phyloP scores from a whole-genome alignment of 345 rosid genomes.

The Geranium brycei region DNA sequence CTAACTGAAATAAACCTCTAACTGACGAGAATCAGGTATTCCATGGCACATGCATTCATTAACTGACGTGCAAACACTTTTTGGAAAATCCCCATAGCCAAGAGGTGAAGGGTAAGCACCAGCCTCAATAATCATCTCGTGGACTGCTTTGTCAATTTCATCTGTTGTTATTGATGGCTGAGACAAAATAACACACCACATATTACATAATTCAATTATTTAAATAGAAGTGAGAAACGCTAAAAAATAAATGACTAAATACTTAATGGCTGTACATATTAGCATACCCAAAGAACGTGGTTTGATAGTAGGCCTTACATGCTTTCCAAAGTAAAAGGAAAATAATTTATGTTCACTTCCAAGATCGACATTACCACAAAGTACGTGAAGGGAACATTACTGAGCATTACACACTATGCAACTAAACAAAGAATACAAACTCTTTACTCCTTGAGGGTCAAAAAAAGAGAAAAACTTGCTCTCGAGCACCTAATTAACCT shows the following conservation, averaged over 20 bases:
- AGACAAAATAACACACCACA: neutral
- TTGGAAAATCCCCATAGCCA: slow-evolving; percentile 93
- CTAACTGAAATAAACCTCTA: slow-evolving; percentile 41
- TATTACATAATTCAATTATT: neutral
- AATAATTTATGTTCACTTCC: neutral
- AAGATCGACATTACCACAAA: neutral
- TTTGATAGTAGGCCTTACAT: neutral
- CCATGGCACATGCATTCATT: slow-evolving; percentile 98
- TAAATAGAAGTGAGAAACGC: neutral
- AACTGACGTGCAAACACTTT: slow-evolving; percentile 88
- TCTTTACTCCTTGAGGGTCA: neutral
- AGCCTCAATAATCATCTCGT: slow-evolving; percentile 75
- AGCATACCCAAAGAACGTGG: neutral
- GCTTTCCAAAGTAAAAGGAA: neutral
- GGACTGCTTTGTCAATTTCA: slow-evolving; percentile 90
- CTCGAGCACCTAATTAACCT: neutral
- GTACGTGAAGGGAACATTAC: neutral
- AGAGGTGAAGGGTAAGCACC: slow-evolving; percentile 99
- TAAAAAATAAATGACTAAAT: too few species aligned
- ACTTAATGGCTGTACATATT: too few species aligned
- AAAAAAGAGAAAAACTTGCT: neutral
- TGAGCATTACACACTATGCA: neutral
- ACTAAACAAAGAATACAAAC: neutral
- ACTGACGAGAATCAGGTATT: slow-evolving; percentile 93
- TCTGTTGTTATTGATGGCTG: slow-evolving; percentile 89